These are phyloP conservation scores for Westerdykella aurantiaca DNA, from an alignment of 2,329 filamentous ascomycete genomes.

Conservation along the genomic window DNA sequence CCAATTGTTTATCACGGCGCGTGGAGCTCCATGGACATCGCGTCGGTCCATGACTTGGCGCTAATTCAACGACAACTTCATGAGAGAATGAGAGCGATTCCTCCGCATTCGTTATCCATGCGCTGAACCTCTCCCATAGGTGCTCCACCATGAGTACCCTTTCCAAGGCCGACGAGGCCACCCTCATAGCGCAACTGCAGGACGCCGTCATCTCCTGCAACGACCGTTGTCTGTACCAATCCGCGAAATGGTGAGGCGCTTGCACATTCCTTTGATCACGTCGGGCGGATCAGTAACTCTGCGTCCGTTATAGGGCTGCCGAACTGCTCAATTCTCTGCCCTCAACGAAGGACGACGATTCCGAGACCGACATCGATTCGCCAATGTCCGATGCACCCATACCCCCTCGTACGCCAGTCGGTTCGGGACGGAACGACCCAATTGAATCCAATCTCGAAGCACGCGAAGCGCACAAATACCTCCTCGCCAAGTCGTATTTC, in stretches of 20 bases:
- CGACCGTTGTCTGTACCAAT: constrained; percentile 91
- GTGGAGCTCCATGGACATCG: neutral
- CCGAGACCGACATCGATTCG: constrained; percentile 55
- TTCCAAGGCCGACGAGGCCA: constrained; percentile 42
- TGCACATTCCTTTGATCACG: neutral
- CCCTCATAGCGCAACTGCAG: constrained; percentile 70
- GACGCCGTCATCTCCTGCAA: constrained; percentile 86
- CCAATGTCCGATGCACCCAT: constrained; percentile 51
- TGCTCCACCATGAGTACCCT: constrained; percentile 24
- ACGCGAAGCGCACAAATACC: constrained; percentile 73
- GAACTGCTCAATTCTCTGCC: constrained; percentile 84
- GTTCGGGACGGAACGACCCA: constrained; percentile 54
- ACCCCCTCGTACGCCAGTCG: constrained; percentile 36
- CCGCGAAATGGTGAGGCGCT: constrained; percentile 75
- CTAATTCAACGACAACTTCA: too few species aligned
- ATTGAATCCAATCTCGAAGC: constrained; percentile 71
- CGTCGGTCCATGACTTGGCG: too few species aligned
- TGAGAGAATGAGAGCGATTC: too few species aligned
- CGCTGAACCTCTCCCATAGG: too few species aligned
- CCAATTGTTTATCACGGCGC: neutral
- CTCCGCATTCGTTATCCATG: too few species aligned
- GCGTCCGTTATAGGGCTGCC: constrained; percentile 66
- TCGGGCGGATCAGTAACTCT: neutral
- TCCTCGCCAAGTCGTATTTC: constrained; percentile 89
- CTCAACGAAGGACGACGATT: constrained; percentile 46